These are phyloP conservation scores for Glaciozyma martinii DNA, from an alignment of 768 basidiomycete genomes.

Conservation along the genomic window DNA sequence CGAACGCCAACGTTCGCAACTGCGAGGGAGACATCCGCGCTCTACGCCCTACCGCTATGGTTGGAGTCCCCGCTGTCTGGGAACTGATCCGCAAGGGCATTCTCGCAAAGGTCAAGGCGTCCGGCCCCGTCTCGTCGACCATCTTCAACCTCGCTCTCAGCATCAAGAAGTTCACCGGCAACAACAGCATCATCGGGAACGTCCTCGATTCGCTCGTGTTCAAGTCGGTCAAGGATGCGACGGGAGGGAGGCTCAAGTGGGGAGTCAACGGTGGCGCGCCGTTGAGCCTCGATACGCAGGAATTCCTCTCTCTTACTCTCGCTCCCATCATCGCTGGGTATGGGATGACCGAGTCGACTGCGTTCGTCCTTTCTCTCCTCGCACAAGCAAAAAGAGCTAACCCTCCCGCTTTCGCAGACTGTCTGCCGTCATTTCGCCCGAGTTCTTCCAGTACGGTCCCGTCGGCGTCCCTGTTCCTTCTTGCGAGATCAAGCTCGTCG, in stretches of 20 bases:
- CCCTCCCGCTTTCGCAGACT: constrained; percentile 41
- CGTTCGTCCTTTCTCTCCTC: not conserved
- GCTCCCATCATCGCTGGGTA: constrained; percentile 78
- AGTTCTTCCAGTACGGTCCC: constrained; percentile 59
- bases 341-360: constrained; percentile 69
- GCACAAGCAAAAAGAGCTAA: too few species aligned
- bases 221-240: constrained; percentile 64
- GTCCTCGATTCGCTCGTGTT: constrained; percentile 64
- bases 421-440: constrained; percentile 78
- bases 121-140: constrained; percentile 57
- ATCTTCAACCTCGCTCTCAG: constrained; percentile 72
- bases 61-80: constrained; percentile 90
- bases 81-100: constrained; percentile 95
- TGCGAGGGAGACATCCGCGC: constrained; percentile 77
- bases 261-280: constrained; percentile 76
- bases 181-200: constrained; percentile 55
- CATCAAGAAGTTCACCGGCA: constrained; percentile 55
- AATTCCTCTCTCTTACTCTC: constrained; percentile 72
- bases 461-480: constrained; percentile 82
- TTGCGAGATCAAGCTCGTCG: constrained; percentile 78
- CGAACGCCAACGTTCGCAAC: constrained; percentile 53
- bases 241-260: constrained; percentile 77
- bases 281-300: constrained; percentile 75
- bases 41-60: constrained; percentile 75
- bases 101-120: constrained; percentile 61